Base-by-base conservation (phyloP, 73 alveolate genomes). In the Urostyla sp. region DNA sequence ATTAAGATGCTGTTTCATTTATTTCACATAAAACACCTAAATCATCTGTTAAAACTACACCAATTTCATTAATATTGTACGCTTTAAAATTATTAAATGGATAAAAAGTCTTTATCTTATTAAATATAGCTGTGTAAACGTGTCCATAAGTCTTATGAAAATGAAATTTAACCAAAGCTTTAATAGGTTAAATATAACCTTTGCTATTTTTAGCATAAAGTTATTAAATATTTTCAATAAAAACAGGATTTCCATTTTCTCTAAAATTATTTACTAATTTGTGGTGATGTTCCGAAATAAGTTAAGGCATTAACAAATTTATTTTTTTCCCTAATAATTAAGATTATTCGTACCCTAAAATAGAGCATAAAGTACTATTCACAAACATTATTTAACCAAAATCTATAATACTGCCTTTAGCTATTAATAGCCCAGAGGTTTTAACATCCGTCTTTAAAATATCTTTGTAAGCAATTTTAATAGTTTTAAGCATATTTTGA, bases 371-470 rank as follows among this genome's bases (percentile, higher is more conserved):
- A 10, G 38, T 75, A 10, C 67, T 35, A 37, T 75, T 75, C 0
- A 78, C 87, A 51, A 49, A 75, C 36, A 55, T 40, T 18, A 75
- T 57, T 67, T 75, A 56, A 23, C 87, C 87, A 55, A 75, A 75
- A 34, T 51, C 57, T 28, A 34, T 11, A 59, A 56, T 56, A 20
- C 72, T 56, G 8, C 87, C 87, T 15, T 57, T 54, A 4, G 57
- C 87, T 5, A 75, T 37, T 1, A 75, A 0, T 20, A 75, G 57
- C 30, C 87, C 87, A 3, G 76, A 3, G 34, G 54, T 55, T 38
- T 75, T 78, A 3, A 75, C 74, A 38, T 75, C 83, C 52, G 51
- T 8, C 6, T 24, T 69, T 0, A 69, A 1, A 2, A 7, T 13
- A 24, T 69, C 83, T 45, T 44, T 16, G 49, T 69, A 69, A 69